Percentiles rank a stretch among this genome's conserved stretches.
Conservation (phyloP, 2,329 filamentous ascomycete species). For the Trichoderma citrinoviride region DNA sequence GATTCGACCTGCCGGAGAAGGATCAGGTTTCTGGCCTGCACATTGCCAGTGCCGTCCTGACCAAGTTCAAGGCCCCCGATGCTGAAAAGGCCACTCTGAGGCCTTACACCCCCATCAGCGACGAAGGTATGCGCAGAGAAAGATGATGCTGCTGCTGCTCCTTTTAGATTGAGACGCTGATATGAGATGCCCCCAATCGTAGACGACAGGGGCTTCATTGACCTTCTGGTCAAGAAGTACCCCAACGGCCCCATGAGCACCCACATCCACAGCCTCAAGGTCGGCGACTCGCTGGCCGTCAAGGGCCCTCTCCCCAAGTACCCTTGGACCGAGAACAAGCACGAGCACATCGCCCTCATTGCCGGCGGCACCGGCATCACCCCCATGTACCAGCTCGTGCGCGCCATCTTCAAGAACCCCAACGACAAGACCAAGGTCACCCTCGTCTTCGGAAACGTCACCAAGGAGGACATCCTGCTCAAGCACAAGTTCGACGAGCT, state of each 20-base stretch:
- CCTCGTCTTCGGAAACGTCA: conserved; percentile 86
- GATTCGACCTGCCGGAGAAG: conserved; percentile 80
- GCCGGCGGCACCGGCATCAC: conserved; percentile 97
- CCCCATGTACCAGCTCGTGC: conserved; percentile 93
- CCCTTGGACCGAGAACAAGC: conserved; percentile 85
- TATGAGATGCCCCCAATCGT: background rate
- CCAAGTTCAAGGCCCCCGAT: conserved; percentile 83
- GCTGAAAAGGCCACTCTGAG: conserved; percentile 83
- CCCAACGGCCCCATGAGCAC: conserved; percentile 86
- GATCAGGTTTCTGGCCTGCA: conserved; percentile 81
- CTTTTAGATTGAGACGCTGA: background rate
- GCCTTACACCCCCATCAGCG: conserved; percentile 89
- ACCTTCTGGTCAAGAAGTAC: conserved; percentile 91
- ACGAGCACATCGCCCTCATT: conserved; percentile 80
- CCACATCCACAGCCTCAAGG: conserved; percentile 78
- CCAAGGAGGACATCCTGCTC: conserved; percentile 86
- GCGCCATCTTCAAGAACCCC: conserved; percentile 92
- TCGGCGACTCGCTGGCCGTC: conserved; percentile 80
- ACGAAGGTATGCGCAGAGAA: conserved; percentile 62
- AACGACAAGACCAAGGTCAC: conserved; percentile 97
- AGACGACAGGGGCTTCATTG: conserved; percentile 77
- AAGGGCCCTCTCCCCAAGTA: conserved; percentile 98
- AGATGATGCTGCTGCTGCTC: too few species aligned
- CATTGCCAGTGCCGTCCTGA: conserved; percentile 82
- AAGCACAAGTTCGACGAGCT: conserved; percentile 80